Conservation (phyloP, 192 early-diverging fungal genomes). For the Pilaira anomala region DNA sequence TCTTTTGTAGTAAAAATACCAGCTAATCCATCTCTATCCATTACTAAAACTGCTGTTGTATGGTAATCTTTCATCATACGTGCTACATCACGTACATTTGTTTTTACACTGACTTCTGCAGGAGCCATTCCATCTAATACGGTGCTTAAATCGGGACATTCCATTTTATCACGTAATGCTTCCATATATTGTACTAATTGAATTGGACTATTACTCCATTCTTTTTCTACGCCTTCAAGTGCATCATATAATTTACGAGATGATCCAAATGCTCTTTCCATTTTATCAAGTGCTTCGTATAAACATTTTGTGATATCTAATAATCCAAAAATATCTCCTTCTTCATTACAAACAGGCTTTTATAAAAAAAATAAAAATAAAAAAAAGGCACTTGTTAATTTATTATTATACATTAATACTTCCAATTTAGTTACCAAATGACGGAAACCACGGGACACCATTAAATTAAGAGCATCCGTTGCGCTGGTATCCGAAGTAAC, state of each 20-base stretch:
- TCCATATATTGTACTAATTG: slow-evolving; percentile 72
- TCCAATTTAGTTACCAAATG: slow-evolving; percentile 55
- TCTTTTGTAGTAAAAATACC: slow-evolving; percentile 89
- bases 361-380: not conserved
- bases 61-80: slow-evolving; percentile 69
- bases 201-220: slow-evolving; percentile 69
- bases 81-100: slow-evolving; percentile 71
- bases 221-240: slow-evolving; percentile 76
- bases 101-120: slow-evolving; percentile 59
- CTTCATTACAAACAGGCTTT: slow-evolving; percentile 84
- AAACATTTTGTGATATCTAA: slow-evolving; percentile 86
- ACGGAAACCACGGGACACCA: slow-evolving; percentile 81
- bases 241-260: slow-evolving; percentile 79
- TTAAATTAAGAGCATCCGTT: slow-evolving; percentile 77
- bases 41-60: slow-evolving; percentile 74
- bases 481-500: slow-evolving; percentile 80
- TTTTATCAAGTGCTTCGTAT: slow-evolving; percentile 80
- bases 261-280: slow-evolving; percentile 81
- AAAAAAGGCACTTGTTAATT: too few species aligned
- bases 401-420: not conserved
- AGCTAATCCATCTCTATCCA: slow-evolving; percentile 69
- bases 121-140: slow-evolving; percentile 71
- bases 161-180: slow-evolving; percentile 77
- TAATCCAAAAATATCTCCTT: slow-evolving; percentile 79
- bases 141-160: slow-evolving; percentile 84